These are phyloP conservation scores for Termitomyces sp. DNA, from an alignment of 768 basidiomycete species.

Conservation along the genomic window DNA sequence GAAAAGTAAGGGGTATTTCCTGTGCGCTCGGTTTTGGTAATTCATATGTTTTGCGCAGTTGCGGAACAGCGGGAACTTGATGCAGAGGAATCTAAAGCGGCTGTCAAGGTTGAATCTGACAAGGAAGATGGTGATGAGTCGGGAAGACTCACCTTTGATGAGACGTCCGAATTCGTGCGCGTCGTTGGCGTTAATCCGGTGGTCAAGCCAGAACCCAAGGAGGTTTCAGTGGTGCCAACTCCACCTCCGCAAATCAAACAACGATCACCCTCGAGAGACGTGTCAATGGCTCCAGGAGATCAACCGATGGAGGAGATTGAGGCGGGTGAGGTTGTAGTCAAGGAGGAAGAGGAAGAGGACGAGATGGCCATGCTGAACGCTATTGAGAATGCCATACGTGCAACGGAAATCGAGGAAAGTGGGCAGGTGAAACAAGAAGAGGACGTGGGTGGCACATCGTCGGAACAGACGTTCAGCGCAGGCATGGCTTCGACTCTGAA, in stretches of 20 bases:
- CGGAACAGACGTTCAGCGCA: constrained; percentile 74
- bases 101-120: constrained; percentile 24
- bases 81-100: constrained; percentile 40
- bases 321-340: constrained; percentile 74
- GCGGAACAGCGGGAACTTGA: constrained; percentile 57
- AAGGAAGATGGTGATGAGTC: constrained; percentile 41
- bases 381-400: constrained; percentile 67
- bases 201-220: constrained; percentile 43
- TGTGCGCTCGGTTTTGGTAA: neutral
- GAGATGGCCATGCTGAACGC: constrained; percentile 72
- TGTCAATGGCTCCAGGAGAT: constrained; percentile 57
- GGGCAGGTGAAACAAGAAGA: constrained; percentile 19
- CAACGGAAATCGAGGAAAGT: constrained; percentile 55
- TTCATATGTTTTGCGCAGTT: constrained; percentile 42
- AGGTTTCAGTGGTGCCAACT: constrained; percentile 19
- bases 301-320: constrained; percentile 71
- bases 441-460: constrained; percentile 55
- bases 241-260: constrained; percentile 24
- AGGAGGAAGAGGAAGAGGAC: constrained; percentile 76
- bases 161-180: constrained; percentile 95
- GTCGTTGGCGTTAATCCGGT: constrained; percentile 69
- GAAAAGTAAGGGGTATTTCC: constrained; percentile 48
- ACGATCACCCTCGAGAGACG: constrained; percentile 45
- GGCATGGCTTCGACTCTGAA: constrained; percentile 89
- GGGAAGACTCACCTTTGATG: constrained; percentile 82